Evolutionary conservation across 2,329 filamentous ascomycete species (phyloP).

Genomic region (Xylariomycetidae sp.): DNA sequence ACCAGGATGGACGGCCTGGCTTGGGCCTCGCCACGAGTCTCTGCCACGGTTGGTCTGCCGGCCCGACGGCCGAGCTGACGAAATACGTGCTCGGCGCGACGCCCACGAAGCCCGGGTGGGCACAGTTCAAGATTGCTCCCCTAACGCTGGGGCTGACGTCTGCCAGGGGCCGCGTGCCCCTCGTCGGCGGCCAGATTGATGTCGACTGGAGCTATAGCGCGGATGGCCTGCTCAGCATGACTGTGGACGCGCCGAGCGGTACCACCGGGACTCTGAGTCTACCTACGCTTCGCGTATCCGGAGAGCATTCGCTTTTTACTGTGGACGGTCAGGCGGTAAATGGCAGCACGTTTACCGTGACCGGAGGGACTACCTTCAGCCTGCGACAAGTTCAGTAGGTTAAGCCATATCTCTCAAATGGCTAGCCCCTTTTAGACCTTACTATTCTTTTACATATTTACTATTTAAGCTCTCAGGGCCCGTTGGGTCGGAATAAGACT

Average conservation of each 20-base stretch:
- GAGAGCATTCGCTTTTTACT: constrained; percentile 1
- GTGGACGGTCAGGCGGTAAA: constrained; percentile 3
- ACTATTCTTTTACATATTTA: too few relatives aligned
- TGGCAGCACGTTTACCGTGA: constrained; percentile 5
- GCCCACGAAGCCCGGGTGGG: constrained; percentile 16
- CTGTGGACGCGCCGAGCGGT: constrained; percentile 3
- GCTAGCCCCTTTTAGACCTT: too few relatives aligned
- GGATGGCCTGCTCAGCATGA: constrained; percentile 2
- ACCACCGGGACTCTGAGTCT: constrained; percentile 2
- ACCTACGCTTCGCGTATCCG: constrained; percentile 3
- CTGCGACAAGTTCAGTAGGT: too few relatives aligned
- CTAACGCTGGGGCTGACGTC: constrained; percentile 15
- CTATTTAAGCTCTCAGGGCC: too few relatives aligned
- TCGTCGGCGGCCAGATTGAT: neutral
- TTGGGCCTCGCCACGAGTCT: constrained; percentile 24
- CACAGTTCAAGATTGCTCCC: constrained; percentile 13
- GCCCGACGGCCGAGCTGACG: constrained; percentile 28
- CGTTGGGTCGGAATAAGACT: too few relatives aligned
- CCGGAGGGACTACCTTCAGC: neutral
- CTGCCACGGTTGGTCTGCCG: constrained; percentile 30
- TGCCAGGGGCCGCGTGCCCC: constrained; percentile 4
- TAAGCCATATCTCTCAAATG: too few relatives aligned
- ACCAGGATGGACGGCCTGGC: constrained; percentile 18
- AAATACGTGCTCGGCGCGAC: constrained; percentile 23
- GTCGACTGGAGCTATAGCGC: neutral